Conservation (phyloP, 176 grass and related monocot species). For the Aegilops speltoides region DNA sequence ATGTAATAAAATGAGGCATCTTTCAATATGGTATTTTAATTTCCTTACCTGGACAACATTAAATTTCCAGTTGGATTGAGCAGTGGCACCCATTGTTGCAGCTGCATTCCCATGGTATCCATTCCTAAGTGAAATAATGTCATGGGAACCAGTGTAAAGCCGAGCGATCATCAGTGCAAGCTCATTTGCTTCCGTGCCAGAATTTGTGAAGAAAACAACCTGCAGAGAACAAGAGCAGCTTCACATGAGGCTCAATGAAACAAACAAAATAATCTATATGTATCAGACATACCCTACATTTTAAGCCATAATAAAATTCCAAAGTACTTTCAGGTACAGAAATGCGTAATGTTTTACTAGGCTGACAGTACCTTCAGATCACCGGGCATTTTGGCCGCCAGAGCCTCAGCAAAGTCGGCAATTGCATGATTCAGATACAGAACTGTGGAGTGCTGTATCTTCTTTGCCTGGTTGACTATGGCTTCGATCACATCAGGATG, state of each 20-base stretch:
- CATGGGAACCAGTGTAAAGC: conserved; percentile 85
- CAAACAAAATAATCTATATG: neutral
- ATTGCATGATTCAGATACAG: conserved; percentile 90
- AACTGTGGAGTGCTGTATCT: conserved; percentile 87
- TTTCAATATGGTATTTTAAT: neutral
- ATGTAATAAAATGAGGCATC: neutral
- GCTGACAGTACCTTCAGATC: conserved; percentile 64
- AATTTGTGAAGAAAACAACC: conserved; percentile 99
- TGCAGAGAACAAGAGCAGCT: conserved; percentile 29
- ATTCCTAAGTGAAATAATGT: conserved; percentile 93
- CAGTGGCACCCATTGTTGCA: conserved; percentile 84
- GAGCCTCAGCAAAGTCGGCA: conserved; percentile 87
- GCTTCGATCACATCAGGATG: conserved; percentile 88
- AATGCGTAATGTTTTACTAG: neutral
- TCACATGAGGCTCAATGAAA: neutral
- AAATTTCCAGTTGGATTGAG: conserved; percentile 90
- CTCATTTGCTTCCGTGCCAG: conserved; percentile 91
- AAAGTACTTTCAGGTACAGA: neutral
- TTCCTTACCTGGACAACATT: conserved; percentile 74
- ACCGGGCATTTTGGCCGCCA: conserved; percentile 81
- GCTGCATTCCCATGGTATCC: conserved; percentile 99
- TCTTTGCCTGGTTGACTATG: conserved; percentile 72
- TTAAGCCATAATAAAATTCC: neutral
- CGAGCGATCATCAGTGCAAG: conserved; percentile 88
- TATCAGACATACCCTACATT: neutral